Base-by-base conservation (phyloP, 2,329 filamentous ascomycete species). In the Metarhizium rileyi region DNA sequence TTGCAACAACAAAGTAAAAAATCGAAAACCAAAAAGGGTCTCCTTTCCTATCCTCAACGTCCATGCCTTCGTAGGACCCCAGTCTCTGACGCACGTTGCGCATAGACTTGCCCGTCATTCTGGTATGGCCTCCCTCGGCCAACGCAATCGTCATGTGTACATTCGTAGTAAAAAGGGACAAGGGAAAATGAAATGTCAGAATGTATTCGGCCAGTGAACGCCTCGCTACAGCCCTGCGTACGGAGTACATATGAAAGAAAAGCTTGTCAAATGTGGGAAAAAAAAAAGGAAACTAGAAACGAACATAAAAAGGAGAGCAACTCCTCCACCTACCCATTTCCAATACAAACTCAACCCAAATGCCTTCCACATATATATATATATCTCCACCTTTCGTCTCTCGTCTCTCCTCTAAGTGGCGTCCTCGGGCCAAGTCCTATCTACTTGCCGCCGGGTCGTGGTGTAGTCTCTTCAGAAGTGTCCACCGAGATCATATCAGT, bases 391-490 rank as follows among this genome's bases (percentile, higher is more conserved):
- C 38, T 23, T 16, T 25, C 38, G 10, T 42, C 16, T 25, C 38
- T 42, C 38, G 18, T 42, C 8, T 38, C 9, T 6, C 16, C 6
- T 20, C 8, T 18, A 25, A 12, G 23, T 42, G 6, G 38, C 16
- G 35, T 14, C 38, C 16, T 42, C 20, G 6, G 38, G 9, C 38
- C 20, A 4, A 7, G 53, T 33, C n/a, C 26, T 40, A 18, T 33
- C 44, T 22, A 64, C 54, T 57, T 63, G 38, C 54, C 62, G 44
- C 53, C 49, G 4, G 69, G 63, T 26, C 67, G 63, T 44, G 72
- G 71, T 3, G 70, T 74, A 12, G 66, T 63, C 49, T 73, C 67
- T 26, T 72, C 35, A 25, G 27, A 28, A 23, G 18, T 23, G 25
- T 18, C 18, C 23, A 42, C 20, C 38, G 22, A 25, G 18, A 4